phyloP scores from a whole-genome alignment of 1,139 yeast species.

The Yamadazyma buinensis region DNA sequence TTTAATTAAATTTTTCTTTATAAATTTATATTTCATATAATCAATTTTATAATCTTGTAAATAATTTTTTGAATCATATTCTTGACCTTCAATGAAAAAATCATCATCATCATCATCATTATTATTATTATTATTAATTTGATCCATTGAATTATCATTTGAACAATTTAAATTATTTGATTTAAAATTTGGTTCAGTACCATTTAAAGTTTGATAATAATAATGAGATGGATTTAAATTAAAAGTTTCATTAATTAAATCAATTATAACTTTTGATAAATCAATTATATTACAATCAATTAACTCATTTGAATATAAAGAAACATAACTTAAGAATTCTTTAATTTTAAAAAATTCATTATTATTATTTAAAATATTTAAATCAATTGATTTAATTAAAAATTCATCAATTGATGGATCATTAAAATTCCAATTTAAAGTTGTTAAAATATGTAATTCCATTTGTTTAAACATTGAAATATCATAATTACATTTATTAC shows the following conservation, averaged over 20 bases:
- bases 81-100: constrained; percentile 10
- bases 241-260: constrained; percentile 33
- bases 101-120: constrained; percentile 8
- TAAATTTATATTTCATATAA: constrained; percentile 21
- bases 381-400: constrained; percentile 30
- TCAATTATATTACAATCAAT: constrained; percentile 32
- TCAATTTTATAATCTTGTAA: constrained; percentile 19
- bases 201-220: constrained; percentile 21
- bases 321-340: constrained; percentile 33
- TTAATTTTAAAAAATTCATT: constrained; percentile 36
- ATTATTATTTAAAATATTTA: constrained; percentile 19
- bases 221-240: constrained; percentile 17
- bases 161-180: constrained; percentile 1
- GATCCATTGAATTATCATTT: constrained; percentile 9
- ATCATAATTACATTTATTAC: constrained; percentile 54
- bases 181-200: constrained; percentile 2
- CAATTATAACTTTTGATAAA: constrained; percentile 31
- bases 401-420: constrained; percentile 59
- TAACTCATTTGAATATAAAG: constrained; percentile 35
- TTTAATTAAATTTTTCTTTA: constrained; percentile 29
- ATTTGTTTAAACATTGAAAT: constrained; percentile 58
- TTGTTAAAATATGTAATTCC: constrained; percentile 52
- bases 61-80: neutral
- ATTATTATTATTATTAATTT: neutral
- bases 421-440: constrained; percentile 58